phyloP scores from a whole-genome alignment of 2,329 filamentous ascomycete species.

The Colletotrichum higginsianum region DNA sequence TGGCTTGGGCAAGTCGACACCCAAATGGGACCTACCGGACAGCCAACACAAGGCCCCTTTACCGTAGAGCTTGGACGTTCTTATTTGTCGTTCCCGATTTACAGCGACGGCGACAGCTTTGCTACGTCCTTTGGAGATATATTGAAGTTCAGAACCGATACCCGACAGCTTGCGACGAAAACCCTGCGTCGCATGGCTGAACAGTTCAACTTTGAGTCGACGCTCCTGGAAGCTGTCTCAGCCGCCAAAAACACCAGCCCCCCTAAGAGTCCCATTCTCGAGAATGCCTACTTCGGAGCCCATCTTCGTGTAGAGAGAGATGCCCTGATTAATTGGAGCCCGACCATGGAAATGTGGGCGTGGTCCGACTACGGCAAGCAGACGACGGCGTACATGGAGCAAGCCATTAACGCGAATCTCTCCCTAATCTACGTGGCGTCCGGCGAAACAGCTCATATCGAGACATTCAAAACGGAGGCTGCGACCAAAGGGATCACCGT shows the following conservation, averaged over 20 bases:
- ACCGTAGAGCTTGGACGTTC: slow-evolving; percentile 51
- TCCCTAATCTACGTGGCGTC: slow-evolving; percentile 49
- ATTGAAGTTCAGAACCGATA: slow-evolving; percentile 50
- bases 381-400: slow-evolving; percentile 48
- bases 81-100: slow-evolving; percentile 55
- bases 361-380: slow-evolving; percentile 48
- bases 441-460: slow-evolving; percentile 48
- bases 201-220: slow-evolving; percentile 39
- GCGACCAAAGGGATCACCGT: slow-evolving; percentile 44
- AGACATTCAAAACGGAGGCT: slow-evolving; percentile 21
- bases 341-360: slow-evolving; percentile 1
- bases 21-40: slow-evolving; percentile 38
- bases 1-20: slow-evolving; percentile 45
- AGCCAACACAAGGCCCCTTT: slow-evolving; percentile 42
- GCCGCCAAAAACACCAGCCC: background rate
- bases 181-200: slow-evolving; percentile 45
- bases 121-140: slow-evolving; percentile 51
- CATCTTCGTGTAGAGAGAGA: slow-evolving; percentile 52
- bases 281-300: slow-evolving; percentile 49
- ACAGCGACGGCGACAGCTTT: slow-evolving; percentile 52
- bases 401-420: slow-evolving; percentile 46
- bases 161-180: slow-evolving; percentile 48
- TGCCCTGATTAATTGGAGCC: slow-evolving; percentile 49
- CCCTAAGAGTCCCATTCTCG: slow-evolving; percentile 37
- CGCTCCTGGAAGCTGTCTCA: background rate